phyloP scores from a whole-genome alignment of 176 grass and related monocot genomes.

The Tillandsia fasciculata region DNA sequence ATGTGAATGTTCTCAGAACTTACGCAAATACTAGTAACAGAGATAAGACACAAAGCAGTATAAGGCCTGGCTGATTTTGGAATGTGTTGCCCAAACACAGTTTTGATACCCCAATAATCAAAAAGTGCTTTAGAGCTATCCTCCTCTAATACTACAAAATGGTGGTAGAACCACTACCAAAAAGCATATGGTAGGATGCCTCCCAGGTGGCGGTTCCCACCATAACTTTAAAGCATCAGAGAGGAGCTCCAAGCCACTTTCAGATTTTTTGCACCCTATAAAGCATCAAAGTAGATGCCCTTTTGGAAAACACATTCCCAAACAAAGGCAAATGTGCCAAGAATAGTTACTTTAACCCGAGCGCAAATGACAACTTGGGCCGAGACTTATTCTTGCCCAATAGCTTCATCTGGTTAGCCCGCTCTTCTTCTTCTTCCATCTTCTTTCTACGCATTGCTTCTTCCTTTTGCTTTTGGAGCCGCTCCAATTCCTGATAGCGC shows the following conservation, averaged over 20 bases:
- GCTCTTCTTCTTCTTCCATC: constrained; percentile 81
- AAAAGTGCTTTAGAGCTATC: too few relatives aligned
- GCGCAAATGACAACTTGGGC: constrained; percentile 69
- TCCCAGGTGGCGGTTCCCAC: too few relatives aligned
- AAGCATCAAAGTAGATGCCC: neutral
- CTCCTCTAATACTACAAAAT: too few relatives aligned
- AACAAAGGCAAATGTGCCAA: neutral
- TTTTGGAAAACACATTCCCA: neutral
- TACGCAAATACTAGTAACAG: neutral
- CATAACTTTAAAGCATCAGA: too few relatives aligned
- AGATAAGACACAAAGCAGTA: neutral
- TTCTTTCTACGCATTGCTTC: constrained; percentile 73
- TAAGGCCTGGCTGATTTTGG: too few relatives aligned
- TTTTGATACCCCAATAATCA: too few relatives aligned
- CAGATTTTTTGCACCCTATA: too few relatives aligned
- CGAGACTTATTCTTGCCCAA: constrained; percentile 91
- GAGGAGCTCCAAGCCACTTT: too few relatives aligned
- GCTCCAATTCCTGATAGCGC: constrained; percentile 82
- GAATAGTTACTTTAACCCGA: constrained; percentile 64
- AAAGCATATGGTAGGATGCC: too few relatives aligned
- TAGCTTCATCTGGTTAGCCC: constrained; percentile 84
- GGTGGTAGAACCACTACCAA: too few relatives aligned
- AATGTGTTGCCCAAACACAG: too few relatives aligned
- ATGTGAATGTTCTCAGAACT: neutral
- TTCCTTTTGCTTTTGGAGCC: constrained; percentile 80